Percentiles rank a stretch among this genome's conserved stretches.
These are phyloP conservation scores for Heracleum sosnowskyi DNA, from an alignment of 129 eudicot species.

Conservation along the genomic window DNA sequence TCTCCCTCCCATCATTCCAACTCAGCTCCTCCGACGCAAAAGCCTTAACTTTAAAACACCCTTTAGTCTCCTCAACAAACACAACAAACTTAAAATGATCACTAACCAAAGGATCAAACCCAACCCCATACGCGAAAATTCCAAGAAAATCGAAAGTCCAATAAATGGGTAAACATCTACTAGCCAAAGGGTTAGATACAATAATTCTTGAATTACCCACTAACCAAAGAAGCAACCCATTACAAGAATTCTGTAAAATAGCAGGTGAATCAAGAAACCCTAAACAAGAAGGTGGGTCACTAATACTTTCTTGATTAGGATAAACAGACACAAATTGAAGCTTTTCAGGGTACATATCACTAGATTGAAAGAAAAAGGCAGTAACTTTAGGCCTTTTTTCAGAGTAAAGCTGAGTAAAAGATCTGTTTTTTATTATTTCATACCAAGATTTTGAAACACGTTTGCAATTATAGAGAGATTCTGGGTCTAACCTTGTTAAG, in stretches of 20 bases:
- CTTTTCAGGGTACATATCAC: slow-evolving; percentile 15
- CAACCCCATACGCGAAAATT: slow-evolving; percentile 13
- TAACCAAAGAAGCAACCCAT: slow-evolving; percentile 17
- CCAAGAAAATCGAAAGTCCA: neutral
- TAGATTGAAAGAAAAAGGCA: slow-evolving; percentile 13
- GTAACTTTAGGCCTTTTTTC: slow-evolving; percentile 7
- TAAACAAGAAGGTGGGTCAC: slow-evolving; percentile 16
- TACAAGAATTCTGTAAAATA: slow-evolving; percentile 2
- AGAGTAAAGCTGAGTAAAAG: slow-evolving; percentile 12
- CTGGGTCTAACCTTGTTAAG: slow-evolving; percentile 11
- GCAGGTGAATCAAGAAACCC: slow-evolving; percentile 21
- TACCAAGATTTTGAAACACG: neutral
- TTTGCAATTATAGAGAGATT: neutral
- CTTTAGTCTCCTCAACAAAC: neutral
- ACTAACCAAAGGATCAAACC: slow-evolving; percentile 3
- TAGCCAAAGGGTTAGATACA: slow-evolving; percentile 16
- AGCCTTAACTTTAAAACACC: neutral
- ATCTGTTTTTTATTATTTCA: neutral
- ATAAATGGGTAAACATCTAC: neutral
- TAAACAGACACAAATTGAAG: slow-evolving; percentile 7
- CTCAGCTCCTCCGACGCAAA: slow-evolving; percentile 8
- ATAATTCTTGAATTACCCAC: neutral
- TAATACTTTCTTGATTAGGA: slow-evolving; percentile 7
- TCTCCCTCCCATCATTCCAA: slow-evolving; percentile 6
- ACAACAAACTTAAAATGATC: slow-evolving; percentile 11